Base-by-base conservation (phyloP, 2,329 filamentous ascomycete species). In the Myrmaecium sp. region DNA sequence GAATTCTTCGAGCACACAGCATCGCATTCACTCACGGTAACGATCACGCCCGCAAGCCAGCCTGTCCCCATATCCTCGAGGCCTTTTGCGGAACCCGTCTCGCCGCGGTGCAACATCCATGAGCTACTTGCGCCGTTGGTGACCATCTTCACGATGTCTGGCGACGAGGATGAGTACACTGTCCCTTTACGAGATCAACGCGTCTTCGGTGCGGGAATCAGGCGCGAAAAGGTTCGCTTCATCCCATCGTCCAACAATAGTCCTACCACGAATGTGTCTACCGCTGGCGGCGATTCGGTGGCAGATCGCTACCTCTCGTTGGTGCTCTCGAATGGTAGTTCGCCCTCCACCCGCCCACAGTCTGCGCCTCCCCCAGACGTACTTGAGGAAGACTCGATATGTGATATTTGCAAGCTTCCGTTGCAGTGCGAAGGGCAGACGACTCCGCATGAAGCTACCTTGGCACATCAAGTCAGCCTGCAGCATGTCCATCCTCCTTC, bases 401-500 rank as follows among this genome's bases (percentile, higher is more conserved):
- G 47, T 37, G 36, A 40, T 4, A 44, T 50, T n/a, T 58, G 54
- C 37, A 44, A 42, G 13, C 40, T 44, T 7, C 46, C 47, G 1
- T 36, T 55, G 16, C n/a, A 39, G 32, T n/a, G n/a, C 20, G 41
- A 47, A 14, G 25, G 33, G 11, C 34, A 18, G 8, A 36, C 21
- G 26, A 37, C 25, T 34, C 47, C 40, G 29, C 76, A 77, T 45
- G 66, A 70, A 40, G 57, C 63, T 14, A 74, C 66, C 17, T 60
- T 80, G 29, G 70, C 72, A 5, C 79, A 84, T 42, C 77, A 83
- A 52, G 64, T 78, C 19, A 72, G 66, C 33, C 56, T 82, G 2
- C 47, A 59, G 4, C 75, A 81, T 43, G 74, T 74, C 1, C 70
- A 78, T 31, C 74, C 75, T 5, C 78, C 78, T 1, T 82, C 76